These are phyloP conservation scores for Neopestalotiopsis rosae DNA, from an alignment of 2,329 filamentous ascomycete species.

Conservation along the genomic window DNA sequence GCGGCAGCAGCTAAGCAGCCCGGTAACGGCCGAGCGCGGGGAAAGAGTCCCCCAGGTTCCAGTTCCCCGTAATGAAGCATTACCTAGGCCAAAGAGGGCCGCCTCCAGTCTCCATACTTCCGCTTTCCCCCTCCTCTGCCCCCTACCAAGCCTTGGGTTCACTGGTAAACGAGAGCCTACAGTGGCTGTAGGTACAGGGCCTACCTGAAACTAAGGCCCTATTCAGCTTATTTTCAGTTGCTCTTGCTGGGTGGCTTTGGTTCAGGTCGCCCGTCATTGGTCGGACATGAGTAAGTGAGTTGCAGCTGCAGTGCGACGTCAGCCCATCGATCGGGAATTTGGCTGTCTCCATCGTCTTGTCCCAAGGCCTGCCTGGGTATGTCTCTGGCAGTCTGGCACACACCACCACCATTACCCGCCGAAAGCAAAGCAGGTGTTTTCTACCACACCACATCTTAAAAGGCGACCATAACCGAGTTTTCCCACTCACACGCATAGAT, in stretches of 20 bases:
- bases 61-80: not conserved
- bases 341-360: no score
- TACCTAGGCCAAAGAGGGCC: not conserved
- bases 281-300: conserved; percentile 8
- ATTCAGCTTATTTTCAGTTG: not conserved
- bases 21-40: conserved; percentile 12
- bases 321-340: conserved; percentile 5
- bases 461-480: not conserved
- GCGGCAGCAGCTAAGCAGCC: not conserved
- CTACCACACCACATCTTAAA: not conserved
- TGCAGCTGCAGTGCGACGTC: conserved; percentile 12
- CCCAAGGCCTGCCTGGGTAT: not conserved
- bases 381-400: not conserved
- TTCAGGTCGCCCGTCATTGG: conserved; percentile 9
- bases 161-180: not conserved
- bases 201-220: not conserved
- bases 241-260: not conserved
- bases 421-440: not conserved
- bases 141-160: no score
- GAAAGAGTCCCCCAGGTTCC: not conserved
- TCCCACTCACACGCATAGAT: not conserved
- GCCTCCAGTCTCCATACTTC: not conserved
- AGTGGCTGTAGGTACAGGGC: not conserved
- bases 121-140: not conserved
- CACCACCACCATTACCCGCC: not conserved